Evolutionary conservation across 306 rosid species (phyloP), one percentile per base, ranked within the genome.

Genomic region (Cicer pinnatifidum): DNA sequence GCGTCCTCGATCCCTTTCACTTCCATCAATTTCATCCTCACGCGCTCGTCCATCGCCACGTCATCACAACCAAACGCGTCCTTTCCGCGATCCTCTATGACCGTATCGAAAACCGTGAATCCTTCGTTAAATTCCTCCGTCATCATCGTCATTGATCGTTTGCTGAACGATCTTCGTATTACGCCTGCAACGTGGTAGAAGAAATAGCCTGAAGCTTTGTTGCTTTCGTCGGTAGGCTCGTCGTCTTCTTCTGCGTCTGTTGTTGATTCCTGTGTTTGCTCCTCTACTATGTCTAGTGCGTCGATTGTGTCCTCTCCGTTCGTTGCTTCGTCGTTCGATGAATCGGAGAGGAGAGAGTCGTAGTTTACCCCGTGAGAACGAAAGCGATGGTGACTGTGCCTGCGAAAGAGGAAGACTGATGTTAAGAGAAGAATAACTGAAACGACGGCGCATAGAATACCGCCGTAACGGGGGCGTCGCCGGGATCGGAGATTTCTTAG

Each of bases 21-120:
- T 52, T 75, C 52, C 7, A 83, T 72, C 12, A 80, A 81, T 78
- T 86, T 88, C 71, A 70, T 60, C 81, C 92, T 65, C 56, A 91
- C 92, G 38, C 16, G 66, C 62, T 91, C 91, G 2, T 91, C 98
- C 57, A 91, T 88, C 9, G 90, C 88, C 19, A 89, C 89, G 38
- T 91, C 98, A 58, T 93, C 98, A 1, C 96, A 93, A 8, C 91
- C 92, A 63, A 91, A 88, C 74, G 88, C 88, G 1, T 77, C 75
- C 83, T 56, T 83, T 9, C 89, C 81, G 17, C 33, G 79, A 82
- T 94, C 97, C 52, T 73, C 96, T 35, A 10, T 68, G 2, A 23
- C 81, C 7, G 50, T 37, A 48, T 66, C n/a, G 53, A 78, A 72
- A 6, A 83, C 59, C 50, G 88, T 90, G 0, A 51, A 40, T 16